Evolutionary conservation across 768 basidiomycete species (phyloP).

Genomic region (Tricholoma flavovirens): DNA sequence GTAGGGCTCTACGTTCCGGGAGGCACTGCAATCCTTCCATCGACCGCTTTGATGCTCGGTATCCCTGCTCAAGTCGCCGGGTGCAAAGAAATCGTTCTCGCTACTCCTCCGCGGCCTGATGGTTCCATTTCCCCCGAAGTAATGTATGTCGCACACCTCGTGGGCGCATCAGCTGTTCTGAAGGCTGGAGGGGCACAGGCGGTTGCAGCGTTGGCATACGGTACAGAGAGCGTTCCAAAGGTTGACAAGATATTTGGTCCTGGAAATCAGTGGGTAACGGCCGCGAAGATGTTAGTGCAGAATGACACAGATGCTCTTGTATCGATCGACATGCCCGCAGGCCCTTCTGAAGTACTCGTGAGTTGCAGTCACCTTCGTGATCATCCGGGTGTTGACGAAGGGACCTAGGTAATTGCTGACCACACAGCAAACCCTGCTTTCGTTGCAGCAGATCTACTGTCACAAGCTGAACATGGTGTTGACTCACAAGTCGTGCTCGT

Average conservation of each 20-base stretch:
- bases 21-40: slow-evolving; percentile 93
- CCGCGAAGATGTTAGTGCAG: slow-evolving; percentile 98
- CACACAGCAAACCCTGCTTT: slow-evolving; percentile 79
- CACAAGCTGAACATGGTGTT: slow-evolving; percentile 96
- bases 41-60: slow-evolving; percentile 96
- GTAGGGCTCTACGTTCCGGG: slow-evolving; percentile 98
- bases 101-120: slow-evolving; percentile 92
- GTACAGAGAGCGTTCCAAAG: slow-evolving; percentile 91
- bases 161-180: slow-evolving; percentile 85
- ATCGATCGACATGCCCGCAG: slow-evolving; percentile 98
- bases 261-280: slow-evolving; percentile 99
- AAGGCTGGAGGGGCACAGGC: slow-evolving; percentile 98
- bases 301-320: slow-evolving; percentile 97
- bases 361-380: slow-evolving; percentile 25
- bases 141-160: slow-evolving; percentile 89
- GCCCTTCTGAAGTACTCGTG: slow-evolving; percentile 95
- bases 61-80: slow-evolving; percentile 97
- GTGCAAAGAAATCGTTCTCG: slow-evolving; percentile 86
- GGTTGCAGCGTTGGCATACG: slow-evolving; percentile 93
- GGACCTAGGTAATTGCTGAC: slow-evolving; percentile 84
- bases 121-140: slow-evolving; percentile 96
- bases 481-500: slow-evolving; percentile 98
- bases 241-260: slow-evolving; percentile 99
- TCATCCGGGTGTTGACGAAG: not conserved
- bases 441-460: slow-evolving; percentile 94